Evolutionary conservation across 2,329 filamentous ascomycete species (phyloP), one percentile per base, ranked within the genome.

Genomic region (Fusarium phyllophilum): DNA sequence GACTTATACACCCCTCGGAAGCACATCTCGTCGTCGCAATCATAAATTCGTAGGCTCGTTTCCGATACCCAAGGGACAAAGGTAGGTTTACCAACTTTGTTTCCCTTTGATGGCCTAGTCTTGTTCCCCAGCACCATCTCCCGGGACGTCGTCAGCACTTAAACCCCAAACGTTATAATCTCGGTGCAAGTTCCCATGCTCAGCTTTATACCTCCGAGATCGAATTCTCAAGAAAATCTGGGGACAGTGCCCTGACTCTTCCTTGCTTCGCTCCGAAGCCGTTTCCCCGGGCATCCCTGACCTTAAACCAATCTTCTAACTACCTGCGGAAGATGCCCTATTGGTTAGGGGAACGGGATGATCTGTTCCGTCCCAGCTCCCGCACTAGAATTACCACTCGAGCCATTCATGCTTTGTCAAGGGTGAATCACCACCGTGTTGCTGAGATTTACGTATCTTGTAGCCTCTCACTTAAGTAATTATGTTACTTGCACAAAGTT

Each of bases 401-500:
- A 57, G 48, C 61, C 63, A 31, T 58, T 55, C 29, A 59, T 74
- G 66, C 70, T 57, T 36, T 41, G 49, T 38, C 42, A 38, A 59
- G 52, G 39, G 31, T 46, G 15, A 58, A 48, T 44, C 46, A 67
- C 46, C 56, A 51, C 26, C 22, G 12, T 33, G 17, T 36, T 41
- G 33, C 39, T 24, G 38, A 62, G 31, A 15, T 26, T 36, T 57
- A 34, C 51, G 45, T 63, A 31, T 64, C 29, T 69, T 20, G 36
- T 26, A 26, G n/a, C 56, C 48, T 48, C 31, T 38, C 34, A 36
- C 39, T 22, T 15, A 29, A 22, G 26, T 14, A 34, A n/a, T 24
- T 18, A 31, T 48, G 62, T 72, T 61, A 64, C 66, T 74, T 66
- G 63, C 58, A 57, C 42, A 54, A 34, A 36, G 38, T 57, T 36